phyloP scores from a whole-genome alignment of 2,329 filamentous ascomycete genomes.

The Ampelomyces quisqualis region DNA sequence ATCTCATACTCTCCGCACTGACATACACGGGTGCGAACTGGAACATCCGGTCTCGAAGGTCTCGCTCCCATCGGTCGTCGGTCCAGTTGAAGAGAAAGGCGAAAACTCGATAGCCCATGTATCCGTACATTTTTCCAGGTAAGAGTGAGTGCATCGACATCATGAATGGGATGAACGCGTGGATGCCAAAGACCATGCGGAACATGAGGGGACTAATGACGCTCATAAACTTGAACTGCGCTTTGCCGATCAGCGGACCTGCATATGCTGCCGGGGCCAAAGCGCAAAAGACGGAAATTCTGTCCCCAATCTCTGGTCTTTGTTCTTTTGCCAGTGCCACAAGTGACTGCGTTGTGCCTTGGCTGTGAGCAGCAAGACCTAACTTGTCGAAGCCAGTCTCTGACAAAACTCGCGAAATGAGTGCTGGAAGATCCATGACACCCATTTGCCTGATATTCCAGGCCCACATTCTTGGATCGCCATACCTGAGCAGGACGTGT shows the following conservation, averaged over 20 bases:
- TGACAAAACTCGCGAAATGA: slow-evolving; percentile 74
- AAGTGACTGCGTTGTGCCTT: slow-evolving; percentile 86
- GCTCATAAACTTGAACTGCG: slow-evolving; percentile 91
- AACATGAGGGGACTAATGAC: slow-evolving; percentile 75
- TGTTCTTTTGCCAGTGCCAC: slow-evolving; percentile 89
- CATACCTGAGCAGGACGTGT: slow-evolving; percentile 68
- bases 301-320: slow-evolving; percentile 77
- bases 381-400: slow-evolving; percentile 84
- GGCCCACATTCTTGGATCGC: slow-evolving; percentile 89
- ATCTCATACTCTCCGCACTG: slow-evolving; percentile 84
- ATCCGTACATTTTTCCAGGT: slow-evolving; percentile 69
- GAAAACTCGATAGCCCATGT: slow-evolving; percentile 84
- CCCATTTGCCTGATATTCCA: slow-evolving; percentile 98
- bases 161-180: slow-evolving; percentile 92
- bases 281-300: slow-evolving; percentile 85
- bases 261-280: slow-evolving; percentile 89
- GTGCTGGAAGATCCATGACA: slow-evolving; percentile 79
- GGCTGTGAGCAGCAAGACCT: slow-evolving; percentile 81
- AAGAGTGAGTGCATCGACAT: slow-evolving; percentile 74
- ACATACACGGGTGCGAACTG: slow-evolving; percentile 92
- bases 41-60: slow-evolving; percentile 77
- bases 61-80: slow-evolving; percentile 81
- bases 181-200: slow-evolving; percentile 81
- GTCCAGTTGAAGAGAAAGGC: slow-evolving; percentile 87
- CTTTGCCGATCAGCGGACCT: slow-evolving; percentile 78